Percentiles rank a stretch among this genome's conserved stretches.
Evolutionary conservation across 2,329 filamentous ascomycete species (phyloP).

Genomic region (Daldinia sp.): DNA sequence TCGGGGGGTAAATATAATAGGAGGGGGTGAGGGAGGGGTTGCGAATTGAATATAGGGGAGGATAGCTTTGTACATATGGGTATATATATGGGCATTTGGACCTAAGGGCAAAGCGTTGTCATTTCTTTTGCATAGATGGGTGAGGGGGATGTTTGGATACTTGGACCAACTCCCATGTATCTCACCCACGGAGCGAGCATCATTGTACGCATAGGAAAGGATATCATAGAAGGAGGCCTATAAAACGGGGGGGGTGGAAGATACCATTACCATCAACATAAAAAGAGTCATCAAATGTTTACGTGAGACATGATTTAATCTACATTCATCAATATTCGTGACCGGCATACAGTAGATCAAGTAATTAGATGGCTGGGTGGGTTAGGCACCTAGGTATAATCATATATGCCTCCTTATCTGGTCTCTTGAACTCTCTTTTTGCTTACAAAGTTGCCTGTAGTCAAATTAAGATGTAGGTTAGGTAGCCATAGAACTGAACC

Average conservation of each 20-base stretch:
- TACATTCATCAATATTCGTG: background rate
- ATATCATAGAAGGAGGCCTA: slow-evolving; percentile 3
- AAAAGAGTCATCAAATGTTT: background rate
- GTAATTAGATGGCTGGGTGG: too few species aligned
- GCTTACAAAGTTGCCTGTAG: background rate
- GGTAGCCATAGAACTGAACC: background rate
- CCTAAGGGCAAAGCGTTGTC: slow-evolving; percentile 7
- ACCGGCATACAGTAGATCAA: too few species aligned
- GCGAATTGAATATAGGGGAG: background rate
- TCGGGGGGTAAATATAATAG: slow-evolving; percentile 4
- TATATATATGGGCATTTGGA: slow-evolving; percentile 18
- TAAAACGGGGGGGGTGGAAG: slow-evolving; percentile 5
- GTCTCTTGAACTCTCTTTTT: background rate
- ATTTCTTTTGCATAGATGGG: slow-evolving; percentile 23
- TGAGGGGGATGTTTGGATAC: slow-evolving; percentile 16
- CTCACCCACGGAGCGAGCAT: slow-evolving; percentile 14
- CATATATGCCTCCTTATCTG: background rate
- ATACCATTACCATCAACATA: slow-evolving; percentile 7
- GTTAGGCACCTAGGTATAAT: background rate
- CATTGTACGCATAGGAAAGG: slow-evolving; percentile 8
- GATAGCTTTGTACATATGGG: slow-evolving; percentile 16
- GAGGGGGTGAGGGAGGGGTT: background rate
- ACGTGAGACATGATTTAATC: background rate
- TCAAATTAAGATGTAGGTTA: background rate
- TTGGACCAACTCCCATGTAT: slow-evolving; percentile 13